Conservation (phyloP, 2,329 filamentous ascomycete species). For the Drechslerella dactyloides region DNA sequence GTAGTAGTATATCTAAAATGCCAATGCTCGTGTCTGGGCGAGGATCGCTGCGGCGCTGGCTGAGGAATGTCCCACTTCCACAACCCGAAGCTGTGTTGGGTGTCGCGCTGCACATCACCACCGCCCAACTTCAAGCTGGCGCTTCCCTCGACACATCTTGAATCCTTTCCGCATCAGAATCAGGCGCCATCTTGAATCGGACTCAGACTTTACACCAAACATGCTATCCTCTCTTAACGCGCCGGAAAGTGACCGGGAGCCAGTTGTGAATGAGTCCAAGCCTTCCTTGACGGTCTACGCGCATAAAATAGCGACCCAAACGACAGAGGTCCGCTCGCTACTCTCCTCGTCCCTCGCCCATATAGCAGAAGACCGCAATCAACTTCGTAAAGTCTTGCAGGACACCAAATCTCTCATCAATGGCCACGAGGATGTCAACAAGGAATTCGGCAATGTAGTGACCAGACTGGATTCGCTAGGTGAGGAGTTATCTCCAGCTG, state of each 20-base stretch:
- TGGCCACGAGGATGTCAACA: not conserved
- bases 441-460: not conserved
- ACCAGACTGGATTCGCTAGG: slow-evolving; percentile 11
- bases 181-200: not conserved
- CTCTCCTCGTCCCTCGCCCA: slow-evolving; percentile 11
- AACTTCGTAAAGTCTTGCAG: slow-evolving; percentile 8
- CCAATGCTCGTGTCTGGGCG: too few relatives aligned
- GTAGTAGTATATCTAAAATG: too few relatives aligned
- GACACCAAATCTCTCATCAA: not conserved
- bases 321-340: slow-evolving; percentile 12
- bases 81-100: not conserved
- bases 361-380: slow-evolving; percentile 14
- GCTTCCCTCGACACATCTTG: not conserved
- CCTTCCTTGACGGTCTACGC: slow-evolving; percentile 34
- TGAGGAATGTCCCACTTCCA: too few relatives aligned
- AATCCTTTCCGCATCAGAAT: not conserved
- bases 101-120: not conserved
- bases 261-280: slow-evolving; percentile 12
- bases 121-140: not conserved
- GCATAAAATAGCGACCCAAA: slow-evolving; percentile 32
- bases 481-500: not conserved
- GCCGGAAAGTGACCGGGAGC: not conserved
- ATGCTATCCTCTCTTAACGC: slow-evolving; percentile 14
- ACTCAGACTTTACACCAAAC: not conserved
- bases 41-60: too few relatives aligned